Conservation (phyloP, 169 alveolate species). For the Perkinsus olseni region DNA sequence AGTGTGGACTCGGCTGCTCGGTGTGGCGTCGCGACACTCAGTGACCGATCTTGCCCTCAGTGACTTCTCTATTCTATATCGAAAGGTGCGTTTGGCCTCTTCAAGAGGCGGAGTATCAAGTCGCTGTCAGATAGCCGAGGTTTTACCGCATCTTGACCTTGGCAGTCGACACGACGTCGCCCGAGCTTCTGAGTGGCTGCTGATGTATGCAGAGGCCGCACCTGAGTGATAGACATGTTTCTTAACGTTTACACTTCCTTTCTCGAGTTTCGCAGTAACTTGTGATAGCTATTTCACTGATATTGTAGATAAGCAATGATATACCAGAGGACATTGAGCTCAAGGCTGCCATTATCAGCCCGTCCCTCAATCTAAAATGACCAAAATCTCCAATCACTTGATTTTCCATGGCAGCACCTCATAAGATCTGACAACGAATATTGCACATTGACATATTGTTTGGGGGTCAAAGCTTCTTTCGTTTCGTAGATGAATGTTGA, state of each 20-base stretch:
- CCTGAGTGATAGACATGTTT: not conserved
- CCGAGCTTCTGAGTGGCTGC: not conserved
- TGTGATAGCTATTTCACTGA: too few species aligned
- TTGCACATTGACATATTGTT: too few species aligned
- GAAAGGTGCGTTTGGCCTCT: not conserved
- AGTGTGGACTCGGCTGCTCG: not conserved
- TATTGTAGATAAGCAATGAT: too few species aligned
- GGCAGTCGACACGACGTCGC: not conserved
- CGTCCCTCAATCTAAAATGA: too few species aligned
- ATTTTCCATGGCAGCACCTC: too few species aligned
- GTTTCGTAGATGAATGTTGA: too few species aligned
- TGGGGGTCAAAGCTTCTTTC: too few species aligned
- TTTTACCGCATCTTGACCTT: not conserved
- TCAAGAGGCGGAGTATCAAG: not conserved
- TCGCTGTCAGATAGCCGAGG: not conserved
- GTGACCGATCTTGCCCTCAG: not conserved
- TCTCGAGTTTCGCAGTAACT: too few species aligned
- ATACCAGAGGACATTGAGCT: too few species aligned
- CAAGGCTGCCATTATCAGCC: too few species aligned
- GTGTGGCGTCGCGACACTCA: not conserved
- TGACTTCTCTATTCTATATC: not conserved
- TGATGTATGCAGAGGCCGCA: not conserved
- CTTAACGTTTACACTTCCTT: not conserved
- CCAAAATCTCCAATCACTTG: too few species aligned
- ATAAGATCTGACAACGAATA: too few species aligned